A percentile compares a stretch with the other conserved stretches of the same genome.
These are phyloP conservation scores for Buxus sempervirens DNA, from an alignment of 164 flowering plant genomes.

Conservation along the genomic window DNA sequence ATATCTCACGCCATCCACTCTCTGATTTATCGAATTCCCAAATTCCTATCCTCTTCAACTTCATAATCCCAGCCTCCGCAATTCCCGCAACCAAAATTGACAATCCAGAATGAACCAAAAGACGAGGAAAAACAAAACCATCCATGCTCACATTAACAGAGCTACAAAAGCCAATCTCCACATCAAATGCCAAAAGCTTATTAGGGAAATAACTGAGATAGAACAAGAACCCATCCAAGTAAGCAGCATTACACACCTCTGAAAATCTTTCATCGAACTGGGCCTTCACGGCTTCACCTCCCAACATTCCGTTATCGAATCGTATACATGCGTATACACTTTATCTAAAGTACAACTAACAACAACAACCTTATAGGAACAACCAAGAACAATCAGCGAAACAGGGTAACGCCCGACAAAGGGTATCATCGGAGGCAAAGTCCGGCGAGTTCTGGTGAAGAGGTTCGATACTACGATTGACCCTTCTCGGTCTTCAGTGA, in stretches of 20 bases:
- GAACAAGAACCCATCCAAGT: too few relatives aligned
- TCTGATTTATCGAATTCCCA: too few relatives aligned
- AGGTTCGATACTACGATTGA: too few relatives aligned
- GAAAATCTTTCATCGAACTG: constrained; percentile 13
- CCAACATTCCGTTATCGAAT: constrained; percentile 13
- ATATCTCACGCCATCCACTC: constrained; percentile 12
- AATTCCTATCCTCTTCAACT: too few relatives aligned
- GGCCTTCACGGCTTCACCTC: constrained; percentile 13
- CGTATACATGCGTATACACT: constrained; percentile 16
- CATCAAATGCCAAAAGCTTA: too few relatives aligned
- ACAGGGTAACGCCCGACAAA: constrained; percentile 4
- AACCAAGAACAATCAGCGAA: too few relatives aligned
- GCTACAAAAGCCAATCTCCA: constrained; percentile 11
- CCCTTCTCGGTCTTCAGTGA: constrained; percentile 17
- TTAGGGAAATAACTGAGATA: constrained; percentile 18
- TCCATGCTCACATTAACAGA: constrained; percentile 6
- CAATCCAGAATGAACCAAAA: constrained; percentile 2
- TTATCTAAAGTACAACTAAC: constrained; percentile 12
- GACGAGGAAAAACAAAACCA: constrained; percentile 5
- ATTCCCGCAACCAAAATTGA: constrained; percentile 21
- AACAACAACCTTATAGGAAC: too few relatives aligned
- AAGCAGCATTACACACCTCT: too few relatives aligned
- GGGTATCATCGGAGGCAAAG: constrained; percentile 18
- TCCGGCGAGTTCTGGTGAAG: too few relatives aligned
- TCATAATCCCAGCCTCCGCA: constrained; percentile 16